Evolutionary conservation across 306 rosid species (phyloP).

Genomic region (Vigna radiata): DNA sequence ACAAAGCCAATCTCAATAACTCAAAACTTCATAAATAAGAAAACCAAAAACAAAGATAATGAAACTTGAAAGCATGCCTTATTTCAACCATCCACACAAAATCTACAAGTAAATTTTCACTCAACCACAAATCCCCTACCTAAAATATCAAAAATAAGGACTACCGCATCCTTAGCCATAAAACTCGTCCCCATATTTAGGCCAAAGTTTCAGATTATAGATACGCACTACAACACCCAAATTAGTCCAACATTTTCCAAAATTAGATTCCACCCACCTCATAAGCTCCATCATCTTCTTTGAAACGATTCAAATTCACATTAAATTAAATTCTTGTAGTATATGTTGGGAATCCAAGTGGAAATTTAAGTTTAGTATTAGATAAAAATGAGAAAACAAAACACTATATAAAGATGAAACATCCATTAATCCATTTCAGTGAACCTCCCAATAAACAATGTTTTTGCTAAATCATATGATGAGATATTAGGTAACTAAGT

Average conservation of each 20-base stretch:
- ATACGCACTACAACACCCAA: slow-evolving; percentile 48
- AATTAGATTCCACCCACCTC: slow-evolving; percentile 43
- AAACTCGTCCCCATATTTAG: slow-evolving; percentile 61
- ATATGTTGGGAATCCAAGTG: too few relatives aligned
- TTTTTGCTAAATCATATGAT: too few relatives aligned
- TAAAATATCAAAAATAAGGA: slow-evolving; percentile 44
- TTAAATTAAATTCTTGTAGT: too few relatives aligned
- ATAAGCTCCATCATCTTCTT: slow-evolving; percentile 36
- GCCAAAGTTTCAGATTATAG: slow-evolving; percentile 42
- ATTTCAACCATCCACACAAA: slow-evolving; percentile 49
- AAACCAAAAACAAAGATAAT: slow-evolving; percentile 32
- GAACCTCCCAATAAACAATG: too few relatives aligned
- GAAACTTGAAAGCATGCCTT: slow-evolving; percentile 29
- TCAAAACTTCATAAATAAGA: slow-evolving; percentile 38
- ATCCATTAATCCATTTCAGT: too few relatives aligned
- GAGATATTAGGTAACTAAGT: too few relatives aligned
- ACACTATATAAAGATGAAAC: too few relatives aligned
- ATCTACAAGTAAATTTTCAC: slow-evolving; percentile 55
- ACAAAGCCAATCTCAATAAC: slow-evolving; percentile 40
- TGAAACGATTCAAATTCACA: too few relatives aligned
- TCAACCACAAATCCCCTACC: slow-evolving; percentile 53
- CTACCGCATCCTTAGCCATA: slow-evolving; percentile 46
- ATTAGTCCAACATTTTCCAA: slow-evolving; percentile 44
- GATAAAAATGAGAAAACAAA: too few relatives aligned
- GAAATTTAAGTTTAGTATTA: too few relatives aligned